Evolutionary conservation across 441 rosid genomes (phyloP).

Genomic region (Populus hybrid): DNA sequence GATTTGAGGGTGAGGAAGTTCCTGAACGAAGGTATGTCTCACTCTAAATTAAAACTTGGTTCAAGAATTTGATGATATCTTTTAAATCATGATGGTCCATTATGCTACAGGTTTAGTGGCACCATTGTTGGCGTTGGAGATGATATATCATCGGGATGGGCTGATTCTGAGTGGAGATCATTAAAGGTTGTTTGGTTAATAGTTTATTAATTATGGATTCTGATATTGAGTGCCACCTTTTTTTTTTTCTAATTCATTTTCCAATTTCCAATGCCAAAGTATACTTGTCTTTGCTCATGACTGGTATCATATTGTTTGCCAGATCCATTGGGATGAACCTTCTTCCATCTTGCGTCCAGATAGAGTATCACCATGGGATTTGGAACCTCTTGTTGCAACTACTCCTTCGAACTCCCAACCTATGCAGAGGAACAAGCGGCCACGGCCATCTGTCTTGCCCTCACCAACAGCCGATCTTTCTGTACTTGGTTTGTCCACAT

Average conservation of each 20-base stretch:
- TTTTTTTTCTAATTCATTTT: not conserved
- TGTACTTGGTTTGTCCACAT: constrained; percentile 46
- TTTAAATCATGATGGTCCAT: constrained; percentile 9
- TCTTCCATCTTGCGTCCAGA: constrained; percentile 83
- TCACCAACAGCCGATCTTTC: constrained; percentile 52
- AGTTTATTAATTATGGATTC: not conserved
- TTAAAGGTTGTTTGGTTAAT: constrained; percentile 54
- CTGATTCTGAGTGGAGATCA: constrained; percentile 96
- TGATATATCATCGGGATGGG: constrained; percentile 68
- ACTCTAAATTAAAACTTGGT: not conserved
- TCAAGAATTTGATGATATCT: constrained; percentile 7
- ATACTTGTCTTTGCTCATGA: not conserved
- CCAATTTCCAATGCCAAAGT: not conserved
- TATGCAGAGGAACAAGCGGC: constrained; percentile 62
- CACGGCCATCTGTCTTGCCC: constrained; percentile 68
- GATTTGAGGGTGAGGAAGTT: constrained; percentile 97
- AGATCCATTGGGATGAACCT: constrained; percentile 99
- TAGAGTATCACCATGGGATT: constrained; percentile 92
- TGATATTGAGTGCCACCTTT: not conserved
- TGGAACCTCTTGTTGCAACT: constrained; percentile 63
- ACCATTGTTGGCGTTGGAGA: constrained; percentile 94
- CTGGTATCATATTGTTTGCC: constrained; percentile 5
- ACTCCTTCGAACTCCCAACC: constrained; percentile 64
- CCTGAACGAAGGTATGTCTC: constrained; percentile 83
- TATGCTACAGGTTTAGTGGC: constrained; percentile 82